phyloP scores from a whole-genome alignment of 257 asterid species.

The Solanum tarijense region DNA sequence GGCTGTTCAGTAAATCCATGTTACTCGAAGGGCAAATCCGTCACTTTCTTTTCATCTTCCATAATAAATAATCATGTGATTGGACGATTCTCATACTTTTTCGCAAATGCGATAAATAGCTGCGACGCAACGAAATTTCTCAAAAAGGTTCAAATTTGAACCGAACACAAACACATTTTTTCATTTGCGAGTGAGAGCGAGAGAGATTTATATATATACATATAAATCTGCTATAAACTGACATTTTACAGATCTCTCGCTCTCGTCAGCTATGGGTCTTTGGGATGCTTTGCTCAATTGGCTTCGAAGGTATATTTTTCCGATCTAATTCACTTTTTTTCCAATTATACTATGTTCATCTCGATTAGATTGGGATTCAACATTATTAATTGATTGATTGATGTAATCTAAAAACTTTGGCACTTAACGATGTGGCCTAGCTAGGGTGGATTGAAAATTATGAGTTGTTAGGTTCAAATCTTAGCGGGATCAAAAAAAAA shows the following conservation, averaged over 20 bases:
- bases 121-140: background rate
- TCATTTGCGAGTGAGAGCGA: background rate
- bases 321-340: background rate
- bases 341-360: background rate
- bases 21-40: background rate
- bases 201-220: background rate
- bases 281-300: slow-evolving; percentile 98
- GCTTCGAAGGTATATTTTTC: slow-evolving; percentile 62
- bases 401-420: background rate
- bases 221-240: background rate
- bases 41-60: background rate
- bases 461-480: background rate
- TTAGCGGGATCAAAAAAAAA: background rate
- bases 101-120: background rate
- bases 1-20: background rate
- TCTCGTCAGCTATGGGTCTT: slow-evolving; percentile 53
- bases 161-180: background rate
- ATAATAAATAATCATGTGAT: background rate
- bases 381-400: background rate
- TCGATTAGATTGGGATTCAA: background rate
- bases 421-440: background rate
- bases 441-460: background rate
- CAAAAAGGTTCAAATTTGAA: background rate
- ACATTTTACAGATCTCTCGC: slow-evolving; percentile 13
- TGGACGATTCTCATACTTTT: background rate